A percentile compares a stretch with the other conserved stretches of the same genome.
Conservation (phyloP, 176 grass and related monocot species). For the Avena insularis region DNA sequence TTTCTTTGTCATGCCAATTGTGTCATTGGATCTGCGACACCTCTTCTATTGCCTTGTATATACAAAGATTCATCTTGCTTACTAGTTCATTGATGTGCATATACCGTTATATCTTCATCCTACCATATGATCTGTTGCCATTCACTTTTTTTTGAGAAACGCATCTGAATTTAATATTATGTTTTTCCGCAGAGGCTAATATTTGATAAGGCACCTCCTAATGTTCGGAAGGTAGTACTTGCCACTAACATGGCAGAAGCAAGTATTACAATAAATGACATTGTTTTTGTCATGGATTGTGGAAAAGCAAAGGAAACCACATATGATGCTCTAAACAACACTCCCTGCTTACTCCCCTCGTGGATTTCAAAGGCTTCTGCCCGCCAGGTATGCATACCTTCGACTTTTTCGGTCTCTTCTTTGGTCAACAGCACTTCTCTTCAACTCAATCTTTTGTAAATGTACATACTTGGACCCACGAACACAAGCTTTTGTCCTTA, state of each 20-base stretch:
- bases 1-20: slow-evolving; percentile 10
- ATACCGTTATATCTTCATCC: not conserved
- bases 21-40: not conserved
- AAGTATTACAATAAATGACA: slow-evolving; percentile 99
- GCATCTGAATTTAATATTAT: slow-evolving; percentile 28
- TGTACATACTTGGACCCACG: not conserved
- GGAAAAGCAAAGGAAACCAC: slow-evolving; percentile 98
- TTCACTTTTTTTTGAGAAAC: not conserved
- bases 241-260: slow-evolving; percentile 99
- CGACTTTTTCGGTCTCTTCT: slow-evolving; percentile 6
- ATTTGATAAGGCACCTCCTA: slow-evolving; percentile 86
- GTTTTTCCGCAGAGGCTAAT: slow-evolving; percentile 72
- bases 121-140: not conserved
- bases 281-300: slow-evolving; percentile 96
- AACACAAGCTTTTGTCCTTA: slow-evolving; percentile 22
- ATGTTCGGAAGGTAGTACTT: slow-evolving; percentile 93
- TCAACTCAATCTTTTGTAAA: slow-evolving; percentile 19
- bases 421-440: slow-evolving; percentile 11
- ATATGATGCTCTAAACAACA: slow-evolving; percentile 98
- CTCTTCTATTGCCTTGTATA: slow-evolving; percentile 15
- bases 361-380: slow-evolving; percentile 99
- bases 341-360: slow-evolving; percentile 94
- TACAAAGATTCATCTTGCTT: not conserved
- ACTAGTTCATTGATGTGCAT: slow-evolving; percentile 8
- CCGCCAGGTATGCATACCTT: slow-evolving; percentile 64